Evolutionary conservation across 176 grass and related monocot genomes (phyloP), one percentile per base, ranked within the genome.

Genomic region (Puccinellia tenuiflora): DNA sequence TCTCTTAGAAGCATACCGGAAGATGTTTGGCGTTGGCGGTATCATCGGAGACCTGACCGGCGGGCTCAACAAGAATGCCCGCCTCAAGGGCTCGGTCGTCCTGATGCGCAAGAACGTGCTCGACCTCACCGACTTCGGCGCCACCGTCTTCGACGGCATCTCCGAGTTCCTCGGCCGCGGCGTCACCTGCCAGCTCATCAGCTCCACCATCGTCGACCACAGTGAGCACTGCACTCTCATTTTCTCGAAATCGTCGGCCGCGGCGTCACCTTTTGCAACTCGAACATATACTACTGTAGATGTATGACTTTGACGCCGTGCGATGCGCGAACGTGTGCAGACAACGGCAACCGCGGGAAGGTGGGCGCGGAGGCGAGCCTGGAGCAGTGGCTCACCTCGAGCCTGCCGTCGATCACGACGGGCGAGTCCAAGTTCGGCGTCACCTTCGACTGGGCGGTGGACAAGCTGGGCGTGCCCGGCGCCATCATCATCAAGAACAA

Each of bases 101-200:
- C 70, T 92, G 30, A 92, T 84, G 81, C 82, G 79, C 51, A 86
- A 90, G 80, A 90, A 90, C 15, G 84, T 62, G 30, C 81, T 92
- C 51, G 91, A 92, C 68, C 6, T 92, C 84, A 89, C 71, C 24
- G 81, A 87, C 75, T 82, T 67, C 40, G 60, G 43, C 53, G 91
- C 84, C 25, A 73, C 80, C 80, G 1, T 90, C 28, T 20, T 87
- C 53, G 84, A 92, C 46, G 31, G 61, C 31, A 43, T 90, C 20
- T 5, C 56, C 63, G 91, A 93, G 61, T 57, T 93, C 62, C 80
- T 93, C 46, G 84, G 81, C 45, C 17, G 59, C 1, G 34, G 72
- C 4, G 70, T 93, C 84, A 64, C 87, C 43, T 86, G 89, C 37
- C 81, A 90, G 37, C 91, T 93, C 48, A 54, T 93, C 87, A 90